Conservation (phyloP, 768 basidiomycete species). For the Podaxis carcinomalis region DNA sequence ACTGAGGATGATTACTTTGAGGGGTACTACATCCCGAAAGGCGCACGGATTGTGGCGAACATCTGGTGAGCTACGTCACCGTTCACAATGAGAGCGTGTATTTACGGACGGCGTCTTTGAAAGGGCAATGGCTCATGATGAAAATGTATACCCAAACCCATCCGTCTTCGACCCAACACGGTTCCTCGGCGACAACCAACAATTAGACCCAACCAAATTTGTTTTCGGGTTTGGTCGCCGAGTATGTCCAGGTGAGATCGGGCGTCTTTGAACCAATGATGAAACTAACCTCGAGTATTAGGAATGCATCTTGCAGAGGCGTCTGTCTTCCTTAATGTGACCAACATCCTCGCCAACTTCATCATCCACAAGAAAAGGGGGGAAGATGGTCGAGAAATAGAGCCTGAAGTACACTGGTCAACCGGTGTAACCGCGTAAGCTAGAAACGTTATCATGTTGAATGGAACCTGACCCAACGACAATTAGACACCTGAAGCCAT, state of each 20-base stretch:
- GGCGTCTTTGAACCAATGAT: not conserved
- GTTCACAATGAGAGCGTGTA: not conserved
- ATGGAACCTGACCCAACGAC: not conserved
- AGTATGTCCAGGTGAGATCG: slow-evolving; percentile 23
- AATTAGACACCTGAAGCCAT: slow-evolving; percentile 21
- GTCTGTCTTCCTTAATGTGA: slow-evolving; percentile 32
- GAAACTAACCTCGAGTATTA: slow-evolving; percentile 3
- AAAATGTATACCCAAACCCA: slow-evolving; percentile 31
- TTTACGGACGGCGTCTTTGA: not conserved
- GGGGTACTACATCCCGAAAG: slow-evolving; percentile 30
- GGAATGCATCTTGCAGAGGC: slow-evolving; percentile 28
- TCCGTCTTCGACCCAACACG: slow-evolving; percentile 30
- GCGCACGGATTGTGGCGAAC: slow-evolving; percentile 25
- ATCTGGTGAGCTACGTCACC: slow-evolving; percentile 20
- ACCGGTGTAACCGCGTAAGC: slow-evolving; percentile 24
- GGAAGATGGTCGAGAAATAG: slow-evolving; percentile 30
- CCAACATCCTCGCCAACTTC: slow-evolving; percentile 32
- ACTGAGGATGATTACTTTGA: slow-evolving; percentile 29
- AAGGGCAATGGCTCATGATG: slow-evolving; percentile 32
- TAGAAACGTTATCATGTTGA: not conserved
- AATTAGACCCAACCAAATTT: slow-evolving; percentile 26
- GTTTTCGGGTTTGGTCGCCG: slow-evolving; percentile 36
- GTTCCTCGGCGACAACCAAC: slow-evolving; percentile 24
- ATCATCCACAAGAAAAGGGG: slow-evolving; percentile 32
- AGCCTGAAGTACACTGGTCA: slow-evolving; percentile 28